Conservation (phyloP, 768 basidiomycete species). For the Sporobolomyces pararoseus region DNA sequence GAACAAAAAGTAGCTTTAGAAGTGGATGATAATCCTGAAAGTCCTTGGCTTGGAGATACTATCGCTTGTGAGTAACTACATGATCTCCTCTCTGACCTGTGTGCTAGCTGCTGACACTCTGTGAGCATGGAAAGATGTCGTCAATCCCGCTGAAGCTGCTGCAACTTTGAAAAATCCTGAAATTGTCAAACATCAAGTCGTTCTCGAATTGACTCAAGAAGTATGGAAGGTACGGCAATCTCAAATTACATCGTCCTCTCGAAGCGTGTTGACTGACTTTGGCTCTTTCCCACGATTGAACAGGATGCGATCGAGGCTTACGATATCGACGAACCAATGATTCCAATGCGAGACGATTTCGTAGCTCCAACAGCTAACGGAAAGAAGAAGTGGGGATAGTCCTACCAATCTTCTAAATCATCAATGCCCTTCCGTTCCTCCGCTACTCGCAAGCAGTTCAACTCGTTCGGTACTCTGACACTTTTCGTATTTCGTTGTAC, state of each 20-base stretch:
- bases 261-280: not conserved
- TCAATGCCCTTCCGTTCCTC: too few relatives aligned
- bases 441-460: too few relatives aligned
- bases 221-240: conserved; percentile 77
- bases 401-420: not conserved
- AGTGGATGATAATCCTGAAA: conserved; percentile 55
- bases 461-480: too few relatives aligned
- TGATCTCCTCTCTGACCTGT: too few relatives aligned
- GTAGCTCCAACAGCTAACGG: conserved; percentile 1
- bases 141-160: conserved; percentile 55
- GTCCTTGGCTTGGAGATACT: conserved; percentile 19
- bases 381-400: conserved; percentile 24
- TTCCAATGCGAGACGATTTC: conserved; percentile 64
- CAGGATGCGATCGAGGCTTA: conserved; percentile 86
- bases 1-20: conserved; percentile 52
- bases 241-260: not conserved
- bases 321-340: conserved; percentile 67
- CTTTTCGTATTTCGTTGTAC: too few relatives aligned
- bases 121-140: too few relatives aligned
- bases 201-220: conserved; percentile 85
- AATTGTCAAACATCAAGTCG: conserved; percentile 71
- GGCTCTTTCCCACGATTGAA: not conserved
- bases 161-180: conserved; percentile 62
- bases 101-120: too few relatives aligned
- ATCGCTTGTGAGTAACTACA: conserved; percentile 35